Evolutionary conservation across 345 rosid species (phyloP).

Genomic region (Limnanthes douglasii): DNA sequence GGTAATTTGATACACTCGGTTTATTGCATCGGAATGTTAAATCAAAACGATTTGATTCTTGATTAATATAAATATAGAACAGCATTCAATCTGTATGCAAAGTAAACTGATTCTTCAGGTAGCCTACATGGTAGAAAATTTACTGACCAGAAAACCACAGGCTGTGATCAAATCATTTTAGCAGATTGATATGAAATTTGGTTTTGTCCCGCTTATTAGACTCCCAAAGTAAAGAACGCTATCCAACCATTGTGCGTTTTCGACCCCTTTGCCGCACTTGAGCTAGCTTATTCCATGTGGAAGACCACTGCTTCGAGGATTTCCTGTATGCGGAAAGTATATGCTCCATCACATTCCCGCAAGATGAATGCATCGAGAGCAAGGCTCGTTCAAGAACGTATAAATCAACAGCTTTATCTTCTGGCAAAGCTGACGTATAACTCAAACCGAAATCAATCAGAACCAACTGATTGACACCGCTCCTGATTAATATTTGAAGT

Average conservation of each 20-base stretch:
- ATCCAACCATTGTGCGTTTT: slow-evolving; percentile 93
- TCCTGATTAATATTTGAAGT: slow-evolving; percentile 71
- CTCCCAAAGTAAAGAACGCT: no score
- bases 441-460: slow-evolving; percentile 93
- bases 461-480: slow-evolving; percentile 55
- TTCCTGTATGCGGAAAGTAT: slow-evolving; percentile 68
- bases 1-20: no score
- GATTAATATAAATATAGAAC: no score
- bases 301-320: slow-evolving; percentile 96
- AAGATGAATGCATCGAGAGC: slow-evolving; percentile 87
- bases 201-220: no score
- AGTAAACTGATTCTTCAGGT: no score
- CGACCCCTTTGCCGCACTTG: slow-evolving; percentile 93
- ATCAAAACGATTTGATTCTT: no score
- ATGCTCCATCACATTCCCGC: slow-evolving; percentile 95
- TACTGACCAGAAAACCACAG: no score
- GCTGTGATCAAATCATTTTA: no score
- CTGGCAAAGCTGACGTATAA: slow-evolving; percentile 83
- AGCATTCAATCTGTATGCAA: no score
- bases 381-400: slow-evolving; percentile 94
- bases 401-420: slow-evolving; percentile 91
- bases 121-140: no score
- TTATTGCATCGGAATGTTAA: no score
- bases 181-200: no score
- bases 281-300: slow-evolving; percentile 87